Percentiles rank a stretch among this genome's conserved stretches.
Conservation (phyloP, 1,284 basidiomycete species). For the Cerioporus squamosus region DNA sequence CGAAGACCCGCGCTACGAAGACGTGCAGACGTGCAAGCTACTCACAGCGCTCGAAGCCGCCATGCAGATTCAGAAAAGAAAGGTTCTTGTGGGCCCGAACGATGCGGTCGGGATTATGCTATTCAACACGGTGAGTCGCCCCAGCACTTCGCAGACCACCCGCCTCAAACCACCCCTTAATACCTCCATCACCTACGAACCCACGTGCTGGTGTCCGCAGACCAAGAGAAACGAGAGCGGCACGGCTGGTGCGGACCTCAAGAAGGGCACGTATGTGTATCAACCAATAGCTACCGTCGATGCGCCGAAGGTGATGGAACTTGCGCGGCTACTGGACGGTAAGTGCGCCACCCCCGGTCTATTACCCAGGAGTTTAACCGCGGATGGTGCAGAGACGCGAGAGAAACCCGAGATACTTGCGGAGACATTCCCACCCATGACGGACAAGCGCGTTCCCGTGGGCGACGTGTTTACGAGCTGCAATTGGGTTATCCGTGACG, state of each 20-base stretch:
- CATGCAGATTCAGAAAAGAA: constrained; percentile 85
- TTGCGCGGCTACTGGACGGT: constrained; percentile 77
- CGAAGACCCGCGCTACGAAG: constrained; percentile 66
- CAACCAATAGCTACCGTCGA: constrained; percentile 80
- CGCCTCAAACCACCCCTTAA: not conserved
- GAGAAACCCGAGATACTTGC: constrained; percentile 60
- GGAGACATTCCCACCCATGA: constrained; percentile 63
- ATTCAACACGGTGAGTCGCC: constrained; percentile 83
- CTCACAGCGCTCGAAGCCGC: constrained; percentile 80
- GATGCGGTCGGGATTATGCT: constrained; percentile 90
- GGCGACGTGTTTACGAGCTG: constrained; percentile 88
- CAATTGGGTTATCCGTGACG: constrained; percentile 86
- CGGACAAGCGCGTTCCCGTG: constrained; percentile 62
- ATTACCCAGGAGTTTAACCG: not conserved
- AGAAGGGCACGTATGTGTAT: constrained; percentile 76
- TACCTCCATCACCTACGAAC: too few species aligned
- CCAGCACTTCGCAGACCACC: not conserved
- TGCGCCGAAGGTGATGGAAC: constrained; percentile 79
- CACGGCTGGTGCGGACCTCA: constrained; percentile 70
- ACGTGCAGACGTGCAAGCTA: constrained; percentile 66
- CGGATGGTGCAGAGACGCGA: constrained; percentile 51
- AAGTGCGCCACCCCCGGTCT: constrained; percentile 21
- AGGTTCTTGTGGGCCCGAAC: constrained; percentile 85
- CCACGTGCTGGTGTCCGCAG: constrained; percentile 11
- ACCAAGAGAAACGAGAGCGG: constrained; percentile 50